Percentiles rank a stretch among this genome's conserved stretches.
phyloP scores from a whole-genome alignment of 2,329 filamentous ascomycete genomes.

The Apiospora malaysiana region DNA sequence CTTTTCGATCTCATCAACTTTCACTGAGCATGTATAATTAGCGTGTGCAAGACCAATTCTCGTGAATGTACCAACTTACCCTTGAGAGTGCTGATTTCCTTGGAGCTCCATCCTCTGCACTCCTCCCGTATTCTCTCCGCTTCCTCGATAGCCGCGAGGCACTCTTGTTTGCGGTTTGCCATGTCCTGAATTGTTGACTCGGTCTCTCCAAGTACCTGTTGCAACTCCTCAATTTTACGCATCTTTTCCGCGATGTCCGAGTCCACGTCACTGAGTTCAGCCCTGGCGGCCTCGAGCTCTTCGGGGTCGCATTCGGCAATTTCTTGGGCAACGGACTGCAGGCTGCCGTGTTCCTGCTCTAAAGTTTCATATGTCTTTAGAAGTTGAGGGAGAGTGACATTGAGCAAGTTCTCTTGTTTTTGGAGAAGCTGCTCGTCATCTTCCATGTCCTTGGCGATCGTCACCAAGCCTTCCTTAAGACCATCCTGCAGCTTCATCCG shows the following conservation, averaged over 20 bases:
- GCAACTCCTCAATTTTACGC: slow-evolving; percentile 68
- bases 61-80: slow-evolving; percentile 53
- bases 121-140: slow-evolving; percentile 86
- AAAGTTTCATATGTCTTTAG: slow-evolving; percentile 66
- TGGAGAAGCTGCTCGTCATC: slow-evolving; percentile 71
- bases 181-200: slow-evolving; percentile 68
- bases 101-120: slow-evolving; percentile 85
- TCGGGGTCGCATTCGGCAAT: slow-evolving; percentile 81
- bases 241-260: slow-evolving; percentile 74
- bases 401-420: slow-evolving; percentile 72
- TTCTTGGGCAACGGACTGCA: slow-evolving; percentile 76
- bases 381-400: slow-evolving; percentile 70
- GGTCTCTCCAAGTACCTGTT: slow-evolving; percentile 70
- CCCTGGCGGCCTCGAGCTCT: slow-evolving; percentile 76
- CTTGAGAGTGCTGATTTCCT: slow-evolving; percentile 81
- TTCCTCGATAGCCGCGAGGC: slow-evolving; percentile 75
- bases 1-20: slow-evolving; percentile 69
- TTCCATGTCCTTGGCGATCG: slow-evolving; percentile 78
- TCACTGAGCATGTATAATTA: slow-evolving; percentile 56
- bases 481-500: slow-evolving; percentile 84
- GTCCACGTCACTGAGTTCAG: slow-evolving; percentile 68
- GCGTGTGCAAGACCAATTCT: neutral
- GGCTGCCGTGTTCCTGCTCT: slow-evolving; percentile 65
- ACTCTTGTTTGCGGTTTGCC: slow-evolving; percentile 71
- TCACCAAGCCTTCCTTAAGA: slow-evolving; percentile 79